A percentile compares a stretch with the other conserved stretches of the same genome.
Evolutionary conservation across 495 filamentous ascomycete species (phyloP).

Genomic region (Chaetomium fimeti): DNA sequence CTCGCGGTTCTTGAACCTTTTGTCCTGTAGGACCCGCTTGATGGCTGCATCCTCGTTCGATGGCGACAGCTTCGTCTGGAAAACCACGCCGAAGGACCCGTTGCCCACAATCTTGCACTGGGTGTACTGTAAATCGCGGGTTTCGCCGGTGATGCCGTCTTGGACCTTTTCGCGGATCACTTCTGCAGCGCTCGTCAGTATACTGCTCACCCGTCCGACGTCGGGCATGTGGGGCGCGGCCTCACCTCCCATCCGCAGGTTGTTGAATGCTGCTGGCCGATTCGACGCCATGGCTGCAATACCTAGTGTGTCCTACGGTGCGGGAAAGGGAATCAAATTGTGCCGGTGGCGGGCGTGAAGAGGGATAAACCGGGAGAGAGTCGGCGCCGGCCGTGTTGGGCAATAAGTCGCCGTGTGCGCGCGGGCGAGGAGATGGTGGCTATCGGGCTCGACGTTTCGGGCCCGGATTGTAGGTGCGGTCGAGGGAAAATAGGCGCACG

Average conservation of each 20-base stretch:
- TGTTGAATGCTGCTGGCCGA: constrained; percentile 54
- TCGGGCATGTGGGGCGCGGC: constrained; percentile 1
- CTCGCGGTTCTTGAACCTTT: constrained; percentile 99
- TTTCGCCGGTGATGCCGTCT: constrained; percentile 94
- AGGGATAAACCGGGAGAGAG: constrained; percentile 31
- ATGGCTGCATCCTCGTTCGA: constrained; percentile 97
- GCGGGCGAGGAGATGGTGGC: constrained; percentile 18
- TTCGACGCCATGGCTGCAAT: constrained; percentile 48
- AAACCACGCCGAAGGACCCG: constrained; percentile 97
- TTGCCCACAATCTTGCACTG: constrained; percentile 99
- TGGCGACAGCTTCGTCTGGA: constrained; percentile 96
- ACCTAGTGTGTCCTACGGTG: constrained; percentile 38
- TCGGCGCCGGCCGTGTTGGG: constrained; percentile 49
- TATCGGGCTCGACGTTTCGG: constrained; percentile 23
- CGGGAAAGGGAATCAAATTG: constrained; percentile 16
- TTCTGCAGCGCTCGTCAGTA: constrained; percentile 55
- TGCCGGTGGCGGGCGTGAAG: constrained; percentile 31
- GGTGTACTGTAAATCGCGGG: constrained; percentile 93
- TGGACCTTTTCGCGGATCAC: constrained; percentile 98
- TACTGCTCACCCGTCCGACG: background rate
- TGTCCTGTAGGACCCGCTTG: constrained; percentile 97
- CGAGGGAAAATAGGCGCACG: constrained; percentile 9
- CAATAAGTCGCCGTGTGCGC: constrained; percentile 36
- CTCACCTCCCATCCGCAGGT: constrained; percentile 56
- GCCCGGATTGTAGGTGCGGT: constrained; percentile 14